Conservation (phyloP, 2,329 filamentous ascomycete genomes). For the Nigrospora osmanthi region DNA sequence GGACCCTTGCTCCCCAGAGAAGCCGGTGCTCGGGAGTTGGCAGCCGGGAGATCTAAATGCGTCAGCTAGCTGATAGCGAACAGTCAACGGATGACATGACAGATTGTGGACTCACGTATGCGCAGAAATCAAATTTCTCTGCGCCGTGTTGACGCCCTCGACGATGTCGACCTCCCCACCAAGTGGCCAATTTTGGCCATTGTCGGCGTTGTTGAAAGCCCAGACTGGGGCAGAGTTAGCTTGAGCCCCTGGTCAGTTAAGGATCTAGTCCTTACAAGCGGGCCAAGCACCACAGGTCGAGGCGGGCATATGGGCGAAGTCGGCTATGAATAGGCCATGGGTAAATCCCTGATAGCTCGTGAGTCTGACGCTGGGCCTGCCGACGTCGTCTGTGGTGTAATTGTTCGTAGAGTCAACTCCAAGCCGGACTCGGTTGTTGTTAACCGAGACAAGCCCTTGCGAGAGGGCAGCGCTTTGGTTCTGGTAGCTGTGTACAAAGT, state of each 20-base stretch:
- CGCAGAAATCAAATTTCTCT: conserved; percentile 52
- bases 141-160: conserved; percentile 58
- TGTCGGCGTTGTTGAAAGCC: conserved; percentile 28
- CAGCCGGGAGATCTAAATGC: conserved; percentile 12
- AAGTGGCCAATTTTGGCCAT: conserved; percentile 49
- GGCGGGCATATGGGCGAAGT: conserved; percentile 66
- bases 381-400: conserved; percentile 25
- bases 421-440: conserved; percentile 35
- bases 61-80: conserved; percentile 3
- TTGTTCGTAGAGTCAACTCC: conserved; percentile 33
- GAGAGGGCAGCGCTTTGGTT: conserved; percentile 28
- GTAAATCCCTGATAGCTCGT: conserved; percentile 57
- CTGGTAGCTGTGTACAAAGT: conserved; percentile 28
- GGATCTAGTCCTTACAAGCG: conserved; percentile 41
- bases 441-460: conserved; percentile 32
- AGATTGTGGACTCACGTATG: conserved; percentile 38
- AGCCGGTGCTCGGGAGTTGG: conserved; percentile 11
- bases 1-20: conserved; percentile 12
- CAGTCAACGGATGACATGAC: not conserved
- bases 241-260: not conserved
- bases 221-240: conserved; percentile 31
- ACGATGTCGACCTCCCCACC: conserved; percentile 64
- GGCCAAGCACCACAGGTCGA: conserved; percentile 68
- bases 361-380: conserved; percentile 56
- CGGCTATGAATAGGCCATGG: conserved; percentile 62